Evolutionary conservation across 306 rosid genomes (phyloP).

Genomic region (Cucurbita moschata): DNA sequence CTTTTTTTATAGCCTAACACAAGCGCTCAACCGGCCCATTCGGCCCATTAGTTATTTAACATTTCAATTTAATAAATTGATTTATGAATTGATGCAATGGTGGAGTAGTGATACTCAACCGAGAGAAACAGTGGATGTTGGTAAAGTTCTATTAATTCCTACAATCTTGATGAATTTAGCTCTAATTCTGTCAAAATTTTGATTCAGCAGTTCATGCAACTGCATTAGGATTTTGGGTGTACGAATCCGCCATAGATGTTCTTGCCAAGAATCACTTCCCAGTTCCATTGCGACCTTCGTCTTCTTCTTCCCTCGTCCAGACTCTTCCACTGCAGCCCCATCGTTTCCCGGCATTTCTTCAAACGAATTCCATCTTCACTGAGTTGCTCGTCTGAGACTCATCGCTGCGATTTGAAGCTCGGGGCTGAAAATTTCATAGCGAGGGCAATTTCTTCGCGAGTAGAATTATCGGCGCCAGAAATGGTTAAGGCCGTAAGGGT

Average conservation of each 20-base stretch:
- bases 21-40: too few relatives aligned
- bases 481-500: conserved; percentile 70
- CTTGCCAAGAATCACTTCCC: background rate
- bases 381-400: background rate
- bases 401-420: background rate
- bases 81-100: too few relatives aligned
- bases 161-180: background rate
- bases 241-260: background rate
- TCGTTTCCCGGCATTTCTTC: background rate
- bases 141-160: too few relatives aligned
- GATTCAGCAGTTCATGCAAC: background rate
- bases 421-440: background rate
- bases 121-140: too few relatives aligned
- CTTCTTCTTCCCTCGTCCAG: too few relatives aligned
- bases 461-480: conserved; percentile 10
- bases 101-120: too few relatives aligned
- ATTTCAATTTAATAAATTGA: too few relatives aligned
- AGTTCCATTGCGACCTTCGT: background rate
- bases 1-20: too few relatives aligned
- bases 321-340: background rate
- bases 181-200: background rate
- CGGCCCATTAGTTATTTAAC: too few relatives aligned
- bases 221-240: background rate
- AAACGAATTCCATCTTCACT: background rate
- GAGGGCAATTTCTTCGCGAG: background rate